phyloP scores from a whole-genome alignment of 139 green algal species.

The Gonium pectorale region DNA sequence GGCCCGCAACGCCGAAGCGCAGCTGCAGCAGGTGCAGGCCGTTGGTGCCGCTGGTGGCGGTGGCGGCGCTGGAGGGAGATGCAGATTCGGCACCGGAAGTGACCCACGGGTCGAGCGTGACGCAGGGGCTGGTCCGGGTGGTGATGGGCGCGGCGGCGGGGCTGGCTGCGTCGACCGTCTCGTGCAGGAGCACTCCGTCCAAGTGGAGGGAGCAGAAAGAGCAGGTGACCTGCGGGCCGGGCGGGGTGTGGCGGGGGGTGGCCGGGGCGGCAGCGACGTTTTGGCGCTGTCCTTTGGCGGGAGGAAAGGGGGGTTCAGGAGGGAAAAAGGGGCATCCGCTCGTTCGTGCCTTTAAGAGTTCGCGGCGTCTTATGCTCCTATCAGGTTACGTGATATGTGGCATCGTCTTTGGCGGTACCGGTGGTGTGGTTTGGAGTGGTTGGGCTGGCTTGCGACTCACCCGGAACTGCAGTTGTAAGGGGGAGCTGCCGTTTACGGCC shows the following conservation, averaged over 20 bases:
- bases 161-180: background rate
- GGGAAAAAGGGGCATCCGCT: too few relatives aligned
- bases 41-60: background rate
- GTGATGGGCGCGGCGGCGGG: background rate
- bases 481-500: too few relatives aligned
- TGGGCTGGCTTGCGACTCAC: background rate
- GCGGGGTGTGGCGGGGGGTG: background rate
- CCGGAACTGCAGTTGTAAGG: background rate
- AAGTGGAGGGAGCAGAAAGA: conserved; percentile 9
- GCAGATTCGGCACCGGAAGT: background rate
- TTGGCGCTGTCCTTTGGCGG: background rate
- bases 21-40: background rate
- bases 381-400: too few relatives aligned
- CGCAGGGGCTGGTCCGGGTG: conserved; percentile 4
- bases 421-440: too few relatives aligned
- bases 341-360: too few relatives aligned
- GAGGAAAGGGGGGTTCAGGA: too few relatives aligned
- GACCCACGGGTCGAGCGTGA: conserved; percentile 1
- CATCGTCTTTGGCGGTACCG: too few relatives aligned
- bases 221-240: conserved; percentile 7
- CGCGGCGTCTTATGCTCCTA: background rate
- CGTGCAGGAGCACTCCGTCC: background rate
- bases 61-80: background rate
- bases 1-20: background rate
- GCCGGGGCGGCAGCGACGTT: background rate